phyloP scores from a whole-genome alignment of 1,139 yeast species.

The Yamadazyma atlantica region DNA sequence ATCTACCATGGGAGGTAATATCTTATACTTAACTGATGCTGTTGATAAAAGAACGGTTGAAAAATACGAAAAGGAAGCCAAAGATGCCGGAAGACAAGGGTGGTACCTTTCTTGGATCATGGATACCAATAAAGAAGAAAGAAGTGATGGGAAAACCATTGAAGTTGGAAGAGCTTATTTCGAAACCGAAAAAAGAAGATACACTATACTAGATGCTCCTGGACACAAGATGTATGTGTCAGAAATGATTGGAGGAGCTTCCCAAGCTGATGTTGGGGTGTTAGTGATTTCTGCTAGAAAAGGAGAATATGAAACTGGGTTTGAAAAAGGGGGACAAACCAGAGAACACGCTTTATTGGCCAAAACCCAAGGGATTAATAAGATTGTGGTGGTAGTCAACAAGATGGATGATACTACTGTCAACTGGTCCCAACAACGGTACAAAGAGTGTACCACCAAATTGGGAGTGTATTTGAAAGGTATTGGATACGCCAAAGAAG shows the following conservation, averaged over 20 bases:
- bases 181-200: conserved; percentile 96
- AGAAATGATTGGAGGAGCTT: conserved; percentile 99
- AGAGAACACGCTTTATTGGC: conserved; percentile 98
- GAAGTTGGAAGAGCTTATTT: conserved; percentile 98
- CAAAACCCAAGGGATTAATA: conserved; percentile 96
- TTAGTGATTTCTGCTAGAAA: conserved; percentile 96
- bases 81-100: conserved; percentile 99
- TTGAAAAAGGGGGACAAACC: conserved; percentile 98
- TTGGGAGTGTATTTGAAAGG: conserved; percentile 77
- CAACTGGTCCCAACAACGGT: conserved; percentile 92
- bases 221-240: conserved; percentile 99
- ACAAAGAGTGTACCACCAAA: conserved; percentile 90
- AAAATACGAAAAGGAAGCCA: conserved; percentile 96
- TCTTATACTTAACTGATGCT: conserved; percentile 88
- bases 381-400: conserved; percentile 88
- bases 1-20: conserved; percentile 98
- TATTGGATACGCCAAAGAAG: conserved; percentile 86
- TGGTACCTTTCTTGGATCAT: conserved; percentile 99
- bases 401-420: conserved; percentile 99
- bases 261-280: conserved; percentile 98
- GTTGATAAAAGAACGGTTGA: conserved; percentile 99
- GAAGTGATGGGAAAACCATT: conserved; percentile 97
- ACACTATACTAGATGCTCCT: conserved; percentile 97
- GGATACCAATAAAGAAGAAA: conserved; percentile 99
- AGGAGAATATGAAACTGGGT: conserved; percentile 99